Conservation (phyloP, 1,284 basidiomycete genomes). For the Moesziomyces parantarcticus region DNA sequence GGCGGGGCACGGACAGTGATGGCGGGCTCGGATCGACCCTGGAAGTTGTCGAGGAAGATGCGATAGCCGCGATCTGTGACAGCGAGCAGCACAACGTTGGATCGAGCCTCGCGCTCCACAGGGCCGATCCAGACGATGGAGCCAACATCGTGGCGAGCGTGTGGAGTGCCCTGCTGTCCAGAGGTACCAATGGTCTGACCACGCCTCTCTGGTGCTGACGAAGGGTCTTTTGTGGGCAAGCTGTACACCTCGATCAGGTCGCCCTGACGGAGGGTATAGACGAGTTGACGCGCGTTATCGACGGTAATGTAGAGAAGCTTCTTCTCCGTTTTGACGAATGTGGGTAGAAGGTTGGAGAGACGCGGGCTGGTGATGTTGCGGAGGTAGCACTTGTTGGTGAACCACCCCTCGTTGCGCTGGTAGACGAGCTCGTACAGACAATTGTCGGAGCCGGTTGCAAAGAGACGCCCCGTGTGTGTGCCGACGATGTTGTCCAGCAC, state of each 20-base stretch:
- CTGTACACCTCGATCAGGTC: conserved; percentile 63
- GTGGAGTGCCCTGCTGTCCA: conserved; percentile 59
- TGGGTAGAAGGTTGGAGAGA: conserved; percentile 64
- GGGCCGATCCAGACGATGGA: conserved; percentile 61
- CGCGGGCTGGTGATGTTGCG: conserved; percentile 75
- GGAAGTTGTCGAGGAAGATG: conserved; percentile 64
- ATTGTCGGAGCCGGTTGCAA: conserved; percentile 87
- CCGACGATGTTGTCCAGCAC: conserved; percentile 83
- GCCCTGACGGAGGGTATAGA: conserved; percentile 62
- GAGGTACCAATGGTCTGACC: conserved; percentile 61
- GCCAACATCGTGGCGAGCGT: conserved; percentile 56
- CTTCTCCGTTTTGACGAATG: conserved; percentile 73
- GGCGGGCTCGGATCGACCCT: conserved; percentile 51
- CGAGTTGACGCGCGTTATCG: conserved; percentile 56
- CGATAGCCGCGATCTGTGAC: conserved; percentile 65
- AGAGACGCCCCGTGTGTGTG: conserved; percentile 85
- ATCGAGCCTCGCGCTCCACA: conserved; percentile 45
- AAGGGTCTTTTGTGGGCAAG: conserved; percentile 54
- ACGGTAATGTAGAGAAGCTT: conserved; percentile 55
- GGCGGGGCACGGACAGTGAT: conserved; percentile 46
- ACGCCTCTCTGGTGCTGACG: conserved; percentile 54
- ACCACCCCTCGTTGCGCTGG: conserved; percentile 91
- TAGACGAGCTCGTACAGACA: conserved; percentile 93
- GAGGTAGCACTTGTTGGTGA: conserved; percentile 79
- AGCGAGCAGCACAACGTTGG: conserved; percentile 58